phyloP scores from a whole-genome alignment of 352 stramenopile genomes.

The Pythium aphanidermatum region DNA sequence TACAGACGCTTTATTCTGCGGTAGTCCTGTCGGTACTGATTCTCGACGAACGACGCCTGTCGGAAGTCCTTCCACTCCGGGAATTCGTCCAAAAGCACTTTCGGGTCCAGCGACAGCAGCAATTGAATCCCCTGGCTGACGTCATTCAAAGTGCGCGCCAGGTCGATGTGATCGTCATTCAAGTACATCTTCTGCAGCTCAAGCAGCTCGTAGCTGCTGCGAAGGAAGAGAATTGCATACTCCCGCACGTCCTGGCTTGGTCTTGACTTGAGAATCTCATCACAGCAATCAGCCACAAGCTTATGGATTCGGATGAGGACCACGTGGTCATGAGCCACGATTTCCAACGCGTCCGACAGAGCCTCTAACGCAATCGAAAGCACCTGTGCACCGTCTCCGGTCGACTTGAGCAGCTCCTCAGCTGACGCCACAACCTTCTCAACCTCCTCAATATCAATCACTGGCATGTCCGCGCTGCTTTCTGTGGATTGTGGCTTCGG shows the following conservation, averaged over 20 bases:
- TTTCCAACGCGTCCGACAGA: conserved; percentile 74
- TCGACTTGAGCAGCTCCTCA: conserved; percentile 58
- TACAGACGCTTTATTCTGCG: conserved; percentile 90
- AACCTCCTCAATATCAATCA: conserved; percentile 40
- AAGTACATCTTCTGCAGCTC: conserved; percentile 81
- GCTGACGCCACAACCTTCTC: conserved; percentile 54
- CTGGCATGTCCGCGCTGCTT: conserved; percentile 8
- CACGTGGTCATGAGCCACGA: conserved; percentile 80
- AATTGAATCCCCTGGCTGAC: conserved; percentile 89
- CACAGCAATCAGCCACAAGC: conserved; percentile 88
- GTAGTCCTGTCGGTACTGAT: conserved; percentile 86
- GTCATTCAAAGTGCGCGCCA: conserved; percentile 89
- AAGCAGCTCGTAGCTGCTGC: conserved; percentile 81
- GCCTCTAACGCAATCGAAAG: conserved; percentile 70
- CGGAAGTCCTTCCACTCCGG: conserved; percentile 83
- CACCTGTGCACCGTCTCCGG: conserved; percentile 36
- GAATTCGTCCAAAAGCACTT: conserved; percentile 82
- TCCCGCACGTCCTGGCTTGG: conserved; percentile 63
- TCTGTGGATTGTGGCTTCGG: conserved; percentile 21
- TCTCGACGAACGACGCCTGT: conserved; percentile 86
- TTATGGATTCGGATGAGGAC: conserved; percentile 89
- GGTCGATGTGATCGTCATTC: conserved; percentile 87
- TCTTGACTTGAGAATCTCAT: conserved; percentile 65
- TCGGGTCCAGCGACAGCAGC: conserved; percentile 81
- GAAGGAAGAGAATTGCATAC: conserved; percentile 84